These are phyloP conservation scores for Lachnum nothofagi DNA, from an alignment of 2,329 filamentous ascomycete species.

Conservation along the genomic window DNA sequence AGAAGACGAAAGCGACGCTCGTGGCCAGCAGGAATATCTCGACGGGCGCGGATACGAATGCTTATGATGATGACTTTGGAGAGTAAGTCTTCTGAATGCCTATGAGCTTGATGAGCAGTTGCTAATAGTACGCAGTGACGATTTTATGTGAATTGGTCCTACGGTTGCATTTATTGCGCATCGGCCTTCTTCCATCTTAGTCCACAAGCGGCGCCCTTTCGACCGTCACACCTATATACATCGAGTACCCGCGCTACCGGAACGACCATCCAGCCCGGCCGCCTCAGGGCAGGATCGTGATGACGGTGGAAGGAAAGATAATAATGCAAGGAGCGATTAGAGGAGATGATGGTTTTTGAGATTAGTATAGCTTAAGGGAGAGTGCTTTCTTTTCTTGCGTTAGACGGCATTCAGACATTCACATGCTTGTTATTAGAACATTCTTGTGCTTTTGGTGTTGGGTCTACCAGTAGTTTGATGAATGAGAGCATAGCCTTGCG, in stretches of 20 bases:
- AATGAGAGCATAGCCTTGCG: no score
- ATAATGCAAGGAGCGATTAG: conserved; percentile 12
- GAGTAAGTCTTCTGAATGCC: conserved; percentile 58
- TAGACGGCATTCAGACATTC: conserved; percentile 12
- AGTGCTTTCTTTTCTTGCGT: conserved; percentile 21
- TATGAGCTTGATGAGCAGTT: neutral
- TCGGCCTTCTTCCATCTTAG: conserved; percentile 9
- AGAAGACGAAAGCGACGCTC: conserved; percentile 87
- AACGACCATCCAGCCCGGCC: conserved; percentile 1
- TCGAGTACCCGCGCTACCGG: conserved; percentile 6
- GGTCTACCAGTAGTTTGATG: no score
- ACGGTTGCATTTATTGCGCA: conserved; percentile 10
- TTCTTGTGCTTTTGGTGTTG: no score
- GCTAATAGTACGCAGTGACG: conserved; percentile 47
- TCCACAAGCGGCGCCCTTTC: conserved; percentile 7
- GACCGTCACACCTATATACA: conserved; percentile 6
- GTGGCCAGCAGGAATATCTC: conserved; percentile 56
- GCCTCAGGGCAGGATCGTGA: no score
- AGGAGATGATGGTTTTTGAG: conserved; percentile 9
- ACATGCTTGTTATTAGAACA: conserved; percentile 1
- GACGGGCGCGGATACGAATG: conserved; percentile 62
- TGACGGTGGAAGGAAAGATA: conserved; percentile 3
- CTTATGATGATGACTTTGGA: conserved; percentile 80
- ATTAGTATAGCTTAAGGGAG: no score
- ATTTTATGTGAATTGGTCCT: conserved; percentile 60